Evolutionary conservation across 2,329 filamentous ascomycete species (phyloP), one percentile per base, ranked within the genome.

Genomic region (Penicillium concentricum): DNA sequence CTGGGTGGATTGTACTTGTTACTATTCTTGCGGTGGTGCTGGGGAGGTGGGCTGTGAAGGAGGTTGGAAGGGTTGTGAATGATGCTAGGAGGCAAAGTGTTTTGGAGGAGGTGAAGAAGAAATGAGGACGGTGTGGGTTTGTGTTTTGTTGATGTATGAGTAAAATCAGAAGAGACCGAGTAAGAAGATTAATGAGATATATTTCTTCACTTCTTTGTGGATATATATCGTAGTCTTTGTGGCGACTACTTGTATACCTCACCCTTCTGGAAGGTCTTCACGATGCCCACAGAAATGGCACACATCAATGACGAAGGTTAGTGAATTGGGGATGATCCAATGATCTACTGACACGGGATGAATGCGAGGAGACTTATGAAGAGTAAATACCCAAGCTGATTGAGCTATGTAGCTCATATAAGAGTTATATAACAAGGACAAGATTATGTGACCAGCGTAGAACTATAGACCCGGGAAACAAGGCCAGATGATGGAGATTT

Each of bases 1-100:
- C 84, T 13, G 77, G 76, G 35, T 96, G 92, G 73, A 81, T 95
- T 52, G 66, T 81, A 4, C 63, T 83, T 3, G 81, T 96, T 52
- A 84, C 85, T 12, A 59, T 81, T 37, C 63, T 76, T 38, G 78
- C 80, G 28, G 83, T 81, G 73, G 78, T 80, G 46, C 58, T 85
- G 38, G 68, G 63, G 6, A 58, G 65, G 20, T 70, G 67, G 67
- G 50, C 71, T 7, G 58, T 61, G 15, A 58, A 51, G 15, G 63
- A 69, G 44, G 54, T 75, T 49, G 62, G 62, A 24, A 65, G 63
- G 20, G 59, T 66, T 6, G 58, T 71, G 46, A 56, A 60, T 28
- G 62, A 62, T 53, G 60, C 62, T 49, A 63, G 57, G 45, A 48
- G 37, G 38, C 57, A 60, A 49, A 15, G 41, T 43, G 43, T 43